phyloP scores from a whole-genome alignment of 2,329 filamentous ascomycete species.

The Stromatinia cepivora region DNA sequence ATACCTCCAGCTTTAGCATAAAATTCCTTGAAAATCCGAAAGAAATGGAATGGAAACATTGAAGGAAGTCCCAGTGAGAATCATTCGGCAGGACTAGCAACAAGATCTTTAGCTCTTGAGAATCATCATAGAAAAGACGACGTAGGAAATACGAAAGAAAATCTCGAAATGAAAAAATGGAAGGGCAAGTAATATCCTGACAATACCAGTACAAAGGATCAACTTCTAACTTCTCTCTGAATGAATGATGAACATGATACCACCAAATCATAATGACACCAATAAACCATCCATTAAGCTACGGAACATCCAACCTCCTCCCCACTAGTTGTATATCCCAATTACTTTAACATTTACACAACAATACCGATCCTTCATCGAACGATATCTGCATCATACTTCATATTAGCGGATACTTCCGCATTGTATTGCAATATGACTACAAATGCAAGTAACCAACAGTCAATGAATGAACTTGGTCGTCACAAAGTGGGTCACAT shows the following conservation, averaged over 20 bases:
- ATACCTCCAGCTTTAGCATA: not conserved
- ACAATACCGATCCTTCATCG: not conserved
- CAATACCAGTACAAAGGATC: not conserved
- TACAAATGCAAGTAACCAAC: not conserved
- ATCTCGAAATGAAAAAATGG: not conserved
- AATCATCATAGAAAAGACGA: not conserved
- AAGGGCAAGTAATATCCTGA: not conserved
- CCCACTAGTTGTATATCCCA: not conserved
- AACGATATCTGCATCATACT: constrained; percentile 5
- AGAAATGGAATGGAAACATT: not conserved
- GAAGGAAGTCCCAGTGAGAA: not conserved
- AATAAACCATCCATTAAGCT: too few species aligned
- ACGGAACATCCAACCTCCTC: not conserved
- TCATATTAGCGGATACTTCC: not conserved
- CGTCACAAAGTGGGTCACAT: constrained; percentile 15
- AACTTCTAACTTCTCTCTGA: not conserved
- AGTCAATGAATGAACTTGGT: not conserved
- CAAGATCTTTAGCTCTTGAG: not conserved
- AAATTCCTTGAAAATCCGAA: not conserved
- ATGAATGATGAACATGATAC: not conserved
- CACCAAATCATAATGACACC: not conserved
- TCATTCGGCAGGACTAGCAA: not conserved
- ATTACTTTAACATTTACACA: not conserved
- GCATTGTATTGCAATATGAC: not conserved
- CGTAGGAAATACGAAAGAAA: not conserved